Base-by-base conservation (phyloP, 2,329 filamentous ascomycete genomes). In the Akanthomyces muscarius region DNA sequence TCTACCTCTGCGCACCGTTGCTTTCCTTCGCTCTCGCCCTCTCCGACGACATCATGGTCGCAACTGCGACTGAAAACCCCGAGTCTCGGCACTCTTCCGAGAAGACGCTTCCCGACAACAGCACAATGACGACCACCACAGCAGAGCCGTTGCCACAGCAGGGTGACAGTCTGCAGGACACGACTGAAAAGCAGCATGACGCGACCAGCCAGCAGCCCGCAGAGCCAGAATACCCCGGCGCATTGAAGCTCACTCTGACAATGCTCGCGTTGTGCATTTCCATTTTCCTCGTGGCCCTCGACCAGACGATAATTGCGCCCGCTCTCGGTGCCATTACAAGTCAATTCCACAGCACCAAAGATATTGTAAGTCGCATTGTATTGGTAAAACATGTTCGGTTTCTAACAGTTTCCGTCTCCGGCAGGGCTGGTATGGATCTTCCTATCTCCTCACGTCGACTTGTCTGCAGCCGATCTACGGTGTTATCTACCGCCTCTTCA, bases 251-350 rank as follows among this genome's bases (percentile, higher is more conserved):
- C 5, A 30, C 71, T 21, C 70, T 81, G 50, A 77, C 82, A 59
- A 75, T 82, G 63, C 53, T 66, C 5, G 78, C 78, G 4, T 75
- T 82, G 61, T 79, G 78, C 64, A 70, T 82, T 16, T 71, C 77
- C 62, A 73, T 82, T 63, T 82, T 83, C 69, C 75, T 82, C 45
- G 79, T 83, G 51, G 80, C 80, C 3, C 74, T 82, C 13, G 80
- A 83, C 65, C 79, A 81, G 71, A 82, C 80, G 53, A 82, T 82
- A 65, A 80, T 83, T 65, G 80, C 80, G 6, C 81, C 81, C 16
- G 81, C 81, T 1, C 75, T 83, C 21, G 80, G 80, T 23, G 79
- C 81, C 68, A 84, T 84, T 66, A 82, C 80, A 0, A 71, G 72
- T 1, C 71, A 80, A 54, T 82, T 78, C 58, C 63, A 68, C 50